These are phyloP conservation scores for Rhamnella rubrinervis DNA, from an alignment of 331 rosid species.

Conservation along the genomic window DNA sequence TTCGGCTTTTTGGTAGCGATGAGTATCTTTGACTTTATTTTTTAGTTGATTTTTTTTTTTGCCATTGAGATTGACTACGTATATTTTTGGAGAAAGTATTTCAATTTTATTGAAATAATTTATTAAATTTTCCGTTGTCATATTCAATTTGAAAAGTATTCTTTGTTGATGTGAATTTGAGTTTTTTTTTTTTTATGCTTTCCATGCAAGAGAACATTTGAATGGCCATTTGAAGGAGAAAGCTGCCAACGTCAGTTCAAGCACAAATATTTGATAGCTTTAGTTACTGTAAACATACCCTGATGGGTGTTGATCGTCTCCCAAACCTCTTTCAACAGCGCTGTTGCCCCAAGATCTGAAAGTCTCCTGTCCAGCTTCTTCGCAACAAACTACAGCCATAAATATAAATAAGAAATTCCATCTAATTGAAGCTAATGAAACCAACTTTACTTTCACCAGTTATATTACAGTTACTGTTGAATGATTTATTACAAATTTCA, in stretches of 20 bases:
- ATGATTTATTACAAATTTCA: not conserved
- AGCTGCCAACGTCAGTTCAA: constrained; percentile 22
- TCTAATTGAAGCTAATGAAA: not conserved
- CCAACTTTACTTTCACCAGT: not conserved
- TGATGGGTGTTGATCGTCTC: constrained; percentile 94
- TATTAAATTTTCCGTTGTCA: too few relatives aligned
- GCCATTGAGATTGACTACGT: too few relatives aligned
- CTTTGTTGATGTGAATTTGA: too few relatives aligned
- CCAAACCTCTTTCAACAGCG: constrained; percentile 79
- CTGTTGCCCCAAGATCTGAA: constrained; percentile 70
- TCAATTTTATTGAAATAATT: too few relatives aligned
- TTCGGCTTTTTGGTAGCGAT: too few relatives aligned
- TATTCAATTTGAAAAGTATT: too few relatives aligned
- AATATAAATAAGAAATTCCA: not conserved
- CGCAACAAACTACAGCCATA: constrained; percentile 75
- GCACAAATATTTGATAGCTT: constrained; percentile 12
- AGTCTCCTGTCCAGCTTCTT: constrained; percentile 94
- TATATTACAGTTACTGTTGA: not conserved
- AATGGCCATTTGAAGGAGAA: too few relatives aligned
- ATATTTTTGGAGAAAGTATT: too few relatives aligned
- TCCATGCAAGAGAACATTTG: too few relatives aligned
- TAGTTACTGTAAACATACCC: constrained; percentile 55
- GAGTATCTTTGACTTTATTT: too few relatives aligned
- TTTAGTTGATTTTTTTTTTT: too few relatives aligned
- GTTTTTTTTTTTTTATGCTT: too few relatives aligned